Conservation (phyloP, 2,329 filamentous ascomycete genomes). For the Aspergillus glaucus region DNA sequence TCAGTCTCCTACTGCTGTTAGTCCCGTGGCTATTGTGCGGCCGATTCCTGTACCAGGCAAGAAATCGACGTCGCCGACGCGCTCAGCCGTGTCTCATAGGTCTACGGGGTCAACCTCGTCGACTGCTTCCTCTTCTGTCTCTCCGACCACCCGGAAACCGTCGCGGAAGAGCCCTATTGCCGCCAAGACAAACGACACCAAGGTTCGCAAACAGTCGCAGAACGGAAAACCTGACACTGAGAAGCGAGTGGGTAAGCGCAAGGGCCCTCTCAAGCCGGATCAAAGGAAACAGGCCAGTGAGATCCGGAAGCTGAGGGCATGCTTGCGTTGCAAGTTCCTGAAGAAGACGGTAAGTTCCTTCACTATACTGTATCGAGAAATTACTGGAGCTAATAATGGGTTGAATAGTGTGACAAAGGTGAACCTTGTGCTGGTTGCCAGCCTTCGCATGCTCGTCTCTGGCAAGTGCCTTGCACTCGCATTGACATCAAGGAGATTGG, state of each 20-base stretch:
- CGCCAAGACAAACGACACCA: constrained; percentile 74
- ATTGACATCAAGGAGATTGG: constrained; percentile 98
- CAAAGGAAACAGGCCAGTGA: constrained; percentile 95
- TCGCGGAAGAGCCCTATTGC: constrained; percentile 68
- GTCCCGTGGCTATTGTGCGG: constrained; percentile 60
- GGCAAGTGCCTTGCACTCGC: constrained; percentile 95
- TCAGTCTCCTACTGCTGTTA: constrained; percentile 48
- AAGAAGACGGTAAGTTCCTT: constrained; percentile 68
- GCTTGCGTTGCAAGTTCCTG: constrained; percentile 93
- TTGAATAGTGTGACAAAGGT: constrained; percentile 71
- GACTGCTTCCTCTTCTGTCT: constrained; percentile 49
- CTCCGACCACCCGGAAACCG: constrained; percentile 59
- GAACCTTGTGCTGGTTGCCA: constrained; percentile 94
- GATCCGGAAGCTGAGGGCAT: constrained; percentile 90
- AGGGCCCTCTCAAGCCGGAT: constrained; percentile 83
- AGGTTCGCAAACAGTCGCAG: constrained; percentile 68
- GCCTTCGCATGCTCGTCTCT: constrained; percentile 87
- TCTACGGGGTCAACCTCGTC: constrained; percentile 46
- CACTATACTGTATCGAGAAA: not conserved
- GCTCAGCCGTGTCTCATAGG: constrained; percentile 41
- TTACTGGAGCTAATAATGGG: not conserved
- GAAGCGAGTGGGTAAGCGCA: constrained; percentile 88
- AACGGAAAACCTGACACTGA: constrained; percentile 78
- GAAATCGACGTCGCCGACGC: constrained; percentile 48
- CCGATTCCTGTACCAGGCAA: constrained; percentile 52